Percentiles rank a stretch among this genome's conserved stretches.
phyloP scores from a whole-genome alignment of 2,329 filamentous ascomycete genomes.

The Xylariales sp. region DNA sequence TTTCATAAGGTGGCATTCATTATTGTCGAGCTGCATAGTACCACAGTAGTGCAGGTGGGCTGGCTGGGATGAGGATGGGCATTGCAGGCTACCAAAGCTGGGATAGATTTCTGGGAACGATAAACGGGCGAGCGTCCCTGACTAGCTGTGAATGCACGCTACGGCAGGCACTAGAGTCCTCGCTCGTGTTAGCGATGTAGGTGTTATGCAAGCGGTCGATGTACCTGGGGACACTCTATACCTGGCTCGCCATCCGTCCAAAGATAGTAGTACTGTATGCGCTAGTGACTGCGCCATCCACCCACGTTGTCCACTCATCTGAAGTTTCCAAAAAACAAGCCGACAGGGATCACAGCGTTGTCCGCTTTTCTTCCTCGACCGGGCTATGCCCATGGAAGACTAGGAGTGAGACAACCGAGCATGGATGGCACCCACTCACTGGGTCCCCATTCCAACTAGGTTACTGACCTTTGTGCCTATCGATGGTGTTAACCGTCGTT shows the following conservation, averaged over 20 bases:
- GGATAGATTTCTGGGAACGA: not conserved
- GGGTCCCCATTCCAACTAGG: constrained; percentile 30
- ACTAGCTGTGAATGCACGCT: not conserved
- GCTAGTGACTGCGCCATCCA: constrained; percentile 8
- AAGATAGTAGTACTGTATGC: constrained; percentile 7
- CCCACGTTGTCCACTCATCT: constrained; percentile 8
- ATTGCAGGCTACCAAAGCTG: constrained; percentile 6
- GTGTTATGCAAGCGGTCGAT: constrained; percentile 5
- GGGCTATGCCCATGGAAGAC: constrained; percentile 9
- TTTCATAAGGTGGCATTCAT: constrained; percentile 10
- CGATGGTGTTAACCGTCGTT: constrained; percentile 38
- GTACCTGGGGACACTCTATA: not conserved
- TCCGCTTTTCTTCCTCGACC: constrained; percentile 11
- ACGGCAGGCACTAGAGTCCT: not conserved
- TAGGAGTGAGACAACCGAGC: constrained; percentile 48
- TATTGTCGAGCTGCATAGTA: constrained; percentile 6
- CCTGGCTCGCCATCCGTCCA: constrained; percentile 4
- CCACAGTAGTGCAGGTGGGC: not conserved
- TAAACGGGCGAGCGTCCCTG: constrained; percentile 2
- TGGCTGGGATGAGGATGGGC: constrained; percentile 9
- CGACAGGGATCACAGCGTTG: constrained; percentile 4
- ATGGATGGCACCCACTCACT: constrained; percentile 25
- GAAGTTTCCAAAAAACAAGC: constrained; percentile 10
- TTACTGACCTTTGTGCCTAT: constrained; percentile 29
- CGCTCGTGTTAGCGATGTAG: constrained; percentile 2